Evolutionary conservation across 1,139 yeast genomes (phyloP).

Genomic region (Candida anutae): DNA sequence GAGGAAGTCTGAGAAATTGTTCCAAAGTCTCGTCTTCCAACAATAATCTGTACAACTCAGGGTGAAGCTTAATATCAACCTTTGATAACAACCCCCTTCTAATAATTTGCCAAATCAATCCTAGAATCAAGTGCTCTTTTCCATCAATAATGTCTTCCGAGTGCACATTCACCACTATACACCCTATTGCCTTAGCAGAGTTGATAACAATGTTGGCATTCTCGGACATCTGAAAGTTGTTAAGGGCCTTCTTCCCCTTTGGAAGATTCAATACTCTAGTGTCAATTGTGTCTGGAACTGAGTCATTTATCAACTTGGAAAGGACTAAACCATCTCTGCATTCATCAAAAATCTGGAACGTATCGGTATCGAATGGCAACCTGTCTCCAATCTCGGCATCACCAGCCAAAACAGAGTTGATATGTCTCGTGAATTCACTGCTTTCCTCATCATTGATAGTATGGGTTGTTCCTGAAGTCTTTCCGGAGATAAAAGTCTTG

Average conservation of each 20-base stretch:
- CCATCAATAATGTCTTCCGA: constrained; percentile 97
- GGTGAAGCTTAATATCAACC: constrained; percentile 93
- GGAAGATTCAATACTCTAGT: constrained; percentile 93
- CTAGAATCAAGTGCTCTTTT: constrained; percentile 89
- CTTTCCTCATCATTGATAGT: constrained; percentile 97
- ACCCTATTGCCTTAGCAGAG: constrained; percentile 97
- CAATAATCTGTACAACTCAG: constrained; percentile 87
- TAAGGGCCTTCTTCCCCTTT: constrained; percentile 64
- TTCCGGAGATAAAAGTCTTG: constrained; percentile 73
- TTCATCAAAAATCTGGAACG: constrained; percentile 94
- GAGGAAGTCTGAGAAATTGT: constrained; percentile 92
- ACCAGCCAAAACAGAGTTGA: constrained; percentile 86
- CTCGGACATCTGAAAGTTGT: constrained; percentile 93
- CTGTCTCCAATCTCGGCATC: constrained; percentile 80
- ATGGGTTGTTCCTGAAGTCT: constrained; percentile 89
- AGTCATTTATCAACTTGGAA: constrained; percentile 90
- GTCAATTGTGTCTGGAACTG: constrained; percentile 97
- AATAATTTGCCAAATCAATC: constrained; percentile 96
- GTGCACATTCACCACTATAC: constrained; percentile 95
- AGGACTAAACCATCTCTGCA: constrained; percentile 92
- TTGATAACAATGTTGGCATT: constrained; percentile 96
- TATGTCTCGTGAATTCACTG: constrained; percentile 90
- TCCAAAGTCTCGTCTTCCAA: constrained; percentile 97
- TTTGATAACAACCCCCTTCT: constrained; percentile 91
- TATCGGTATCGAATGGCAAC: constrained; percentile 88